Percentiles rank a stretch among this genome's conserved stretches.
Evolutionary conservation across 1,284 basidiomycete species (phyloP).

Genomic region (Cryptococcus deneoformans): DNA sequence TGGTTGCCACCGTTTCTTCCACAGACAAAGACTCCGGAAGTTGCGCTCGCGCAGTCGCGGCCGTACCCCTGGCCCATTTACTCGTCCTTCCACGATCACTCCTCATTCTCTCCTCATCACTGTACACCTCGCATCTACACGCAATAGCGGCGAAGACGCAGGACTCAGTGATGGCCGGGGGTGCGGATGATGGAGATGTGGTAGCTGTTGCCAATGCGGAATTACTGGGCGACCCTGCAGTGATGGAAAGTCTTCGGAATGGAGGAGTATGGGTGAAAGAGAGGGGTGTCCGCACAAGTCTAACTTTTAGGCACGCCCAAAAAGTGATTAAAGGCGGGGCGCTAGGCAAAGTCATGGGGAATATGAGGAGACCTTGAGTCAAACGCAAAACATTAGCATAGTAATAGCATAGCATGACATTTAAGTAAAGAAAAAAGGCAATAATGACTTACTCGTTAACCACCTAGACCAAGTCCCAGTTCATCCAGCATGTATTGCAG

Average conservation of each 20-base stretch:
- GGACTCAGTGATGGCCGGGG: slow-evolving; percentile 48
- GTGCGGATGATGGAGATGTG: slow-evolving; percentile 14
- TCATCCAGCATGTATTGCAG: too few species aligned
- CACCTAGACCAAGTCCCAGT: too few species aligned
- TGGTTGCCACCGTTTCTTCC: slow-evolving; percentile 21
- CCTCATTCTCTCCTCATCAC: slow-evolving; percentile 65
- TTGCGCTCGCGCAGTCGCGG: slow-evolving; percentile 56
- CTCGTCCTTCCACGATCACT: slow-evolving; percentile 77
- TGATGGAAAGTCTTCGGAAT: slow-evolving; percentile 49
- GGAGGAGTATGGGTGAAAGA: slow-evolving; percentile 55
- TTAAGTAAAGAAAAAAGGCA: too few species aligned
- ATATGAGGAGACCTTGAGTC: slow-evolving; percentile 5
- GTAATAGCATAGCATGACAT: too few species aligned
- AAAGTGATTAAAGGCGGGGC: slow-evolving; percentile 55
- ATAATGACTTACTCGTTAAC: too few species aligned
- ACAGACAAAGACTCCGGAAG: neutral
- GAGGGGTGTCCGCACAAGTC: slow-evolving; percentile 66
- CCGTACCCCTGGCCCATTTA: slow-evolving; percentile 65
- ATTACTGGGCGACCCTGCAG: slow-evolving; percentile 52
- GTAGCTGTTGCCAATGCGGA: slow-evolving; percentile 60
- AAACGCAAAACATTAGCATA: too few species aligned
- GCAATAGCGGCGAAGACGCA: slow-evolving; percentile 61
- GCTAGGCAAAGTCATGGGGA: slow-evolving; percentile 17
- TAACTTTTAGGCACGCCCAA: slow-evolving; percentile 82
- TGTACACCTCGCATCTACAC: slow-evolving; percentile 72